Conservation (phyloP, 495 filamentous ascomycete species). For the Wilcoxina mikolae region DNA sequence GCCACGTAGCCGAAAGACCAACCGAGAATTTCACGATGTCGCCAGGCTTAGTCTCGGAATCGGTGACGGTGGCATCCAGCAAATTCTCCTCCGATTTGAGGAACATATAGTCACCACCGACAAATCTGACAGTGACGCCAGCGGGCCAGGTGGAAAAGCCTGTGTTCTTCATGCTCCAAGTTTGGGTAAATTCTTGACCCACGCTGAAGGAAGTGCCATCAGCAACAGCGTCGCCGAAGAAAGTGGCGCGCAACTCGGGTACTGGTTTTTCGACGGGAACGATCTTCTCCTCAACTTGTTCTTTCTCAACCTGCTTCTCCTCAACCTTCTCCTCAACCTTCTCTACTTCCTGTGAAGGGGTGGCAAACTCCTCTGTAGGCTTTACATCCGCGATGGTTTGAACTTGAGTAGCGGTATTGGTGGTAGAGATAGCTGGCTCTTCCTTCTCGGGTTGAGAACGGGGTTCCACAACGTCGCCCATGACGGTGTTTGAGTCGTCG, state of each 20-base stretch:
- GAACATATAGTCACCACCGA: slow-evolving; percentile 91
- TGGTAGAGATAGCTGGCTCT: slow-evolving; percentile 23
- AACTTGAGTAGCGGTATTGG: slow-evolving; percentile 47
- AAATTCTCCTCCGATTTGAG: slow-evolving; percentile 52
- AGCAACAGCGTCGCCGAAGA: slow-evolving; percentile 57
- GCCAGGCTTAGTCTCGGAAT: slow-evolving; percentile 51
- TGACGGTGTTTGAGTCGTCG: slow-evolving; percentile 45
- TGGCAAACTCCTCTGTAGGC: slow-evolving; percentile 35
- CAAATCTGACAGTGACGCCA: slow-evolving; percentile 78
- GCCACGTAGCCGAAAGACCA: slow-evolving; percentile 59
- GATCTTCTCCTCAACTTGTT: slow-evolving; percentile 22
- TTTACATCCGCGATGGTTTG: slow-evolving; percentile 61
- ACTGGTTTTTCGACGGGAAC: no score
- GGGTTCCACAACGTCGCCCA: slow-evolving; percentile 20
- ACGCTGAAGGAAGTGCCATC: slow-evolving; percentile 62
- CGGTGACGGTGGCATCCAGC: slow-evolving; percentile 66
- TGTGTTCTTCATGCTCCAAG: slow-evolving; percentile 80
- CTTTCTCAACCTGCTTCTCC: slow-evolving; percentile 18
- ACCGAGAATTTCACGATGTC: slow-evolving; percentile 70
- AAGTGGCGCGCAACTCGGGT: slow-evolving; percentile 39
- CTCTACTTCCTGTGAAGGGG: slow-evolving; percentile 22
- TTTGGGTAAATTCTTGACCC: slow-evolving; percentile 64
- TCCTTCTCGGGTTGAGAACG: background rate
- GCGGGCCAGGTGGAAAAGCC: slow-evolving; percentile 68
- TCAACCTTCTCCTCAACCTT: slow-evolving; percentile 28